Evolutionary conservation across 2,329 filamentous ascomycete genomes (phyloP).

Genomic region (Colletotrichum agaves): DNA sequence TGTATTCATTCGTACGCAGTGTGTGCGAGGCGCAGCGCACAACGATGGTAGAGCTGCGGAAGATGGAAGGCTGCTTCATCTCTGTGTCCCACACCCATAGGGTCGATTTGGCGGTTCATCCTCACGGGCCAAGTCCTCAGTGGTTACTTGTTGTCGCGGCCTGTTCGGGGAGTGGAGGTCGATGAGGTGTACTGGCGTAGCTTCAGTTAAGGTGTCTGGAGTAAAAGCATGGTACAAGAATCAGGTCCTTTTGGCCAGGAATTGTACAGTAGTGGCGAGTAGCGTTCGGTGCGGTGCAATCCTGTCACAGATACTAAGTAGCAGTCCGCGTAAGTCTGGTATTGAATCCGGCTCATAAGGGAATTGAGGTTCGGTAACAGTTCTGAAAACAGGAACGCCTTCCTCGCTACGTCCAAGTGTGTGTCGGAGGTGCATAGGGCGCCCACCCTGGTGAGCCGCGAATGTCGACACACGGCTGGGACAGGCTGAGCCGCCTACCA

Average conservation of each 20-base stretch:
- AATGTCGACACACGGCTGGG: conserved; percentile 15
- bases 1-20: not conserved
- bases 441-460: not conserved
- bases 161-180: conserved; percentile 14
- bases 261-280: conserved; percentile 6
- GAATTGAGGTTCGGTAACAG: not conserved
- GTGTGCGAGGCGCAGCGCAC: not conserved
- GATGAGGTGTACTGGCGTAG: conserved; percentile 23
- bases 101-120: not conserved
- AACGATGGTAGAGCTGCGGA: not conserved
- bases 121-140: conserved; percentile 6
- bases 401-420: conserved; percentile 1
- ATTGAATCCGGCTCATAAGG: not conserved
- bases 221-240: not conserved
- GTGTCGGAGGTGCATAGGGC: conserved; percentile 19
- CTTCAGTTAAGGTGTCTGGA: conserved; percentile 21
- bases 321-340: conserved; percentile 4
- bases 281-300: not conserved
- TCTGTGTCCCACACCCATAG: conserved; percentile 19
- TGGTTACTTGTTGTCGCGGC: not conserved
- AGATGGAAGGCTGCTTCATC: conserved; percentile 22
- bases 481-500: conserved; percentile 15
- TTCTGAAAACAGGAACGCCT: conserved; percentile 5
- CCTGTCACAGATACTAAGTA: not conserved
- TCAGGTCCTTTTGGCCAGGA: not conserved